Base-by-base conservation (phyloP, 805 yeast species). In the Scheffersomyces coipomensis region DNA sequence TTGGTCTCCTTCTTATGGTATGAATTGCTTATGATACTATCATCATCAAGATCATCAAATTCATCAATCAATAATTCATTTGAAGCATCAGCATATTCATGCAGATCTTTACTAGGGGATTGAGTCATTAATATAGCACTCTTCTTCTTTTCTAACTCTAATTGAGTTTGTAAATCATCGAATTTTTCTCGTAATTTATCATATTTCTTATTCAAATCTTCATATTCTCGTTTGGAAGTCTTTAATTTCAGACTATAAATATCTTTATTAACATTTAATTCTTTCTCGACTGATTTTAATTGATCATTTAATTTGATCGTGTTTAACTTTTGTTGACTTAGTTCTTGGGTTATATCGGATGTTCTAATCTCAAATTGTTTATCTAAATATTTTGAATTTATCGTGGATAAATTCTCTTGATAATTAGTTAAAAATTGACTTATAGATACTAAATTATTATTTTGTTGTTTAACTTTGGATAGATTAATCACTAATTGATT, bases 381-480 rank as follows among this genome's bases (percentile, higher is more conserved):
- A n/a, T 56, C 47, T 26, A 64, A 38, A 38, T 48, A 60, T 5
- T 42, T 39, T 3, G 51, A 47, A 44, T 62, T 64, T 15, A 63
- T 34, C 11, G 56, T 58, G 25, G 58, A 38, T 26, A 61, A 29
- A 42, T 39, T 53, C 12, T 35, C 26, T 29, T 62, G 73, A 48
- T 80, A 85, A 42, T 71, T 73, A 31, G 62, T 60, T 42, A 85
- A 55, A 47, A 82, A 84, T 18, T 60, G 64, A 25, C 78, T 79
- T 30, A 85, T 63, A 9, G 83, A 72, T 33, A 66, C 64, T 38
- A 84, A 56, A 41, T 79, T 72, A 46, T 76, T 66, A 47, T 73
- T 79, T 49, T 84, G 85, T 37, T 79, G 68, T 48, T 76, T 81
- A 39, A 80, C 79, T 45, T 75, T 68, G 37, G 79, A 72, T 15